phyloP scores from a whole-genome alignment of 306 rosid species.

The Lablab purpureus region DNA sequence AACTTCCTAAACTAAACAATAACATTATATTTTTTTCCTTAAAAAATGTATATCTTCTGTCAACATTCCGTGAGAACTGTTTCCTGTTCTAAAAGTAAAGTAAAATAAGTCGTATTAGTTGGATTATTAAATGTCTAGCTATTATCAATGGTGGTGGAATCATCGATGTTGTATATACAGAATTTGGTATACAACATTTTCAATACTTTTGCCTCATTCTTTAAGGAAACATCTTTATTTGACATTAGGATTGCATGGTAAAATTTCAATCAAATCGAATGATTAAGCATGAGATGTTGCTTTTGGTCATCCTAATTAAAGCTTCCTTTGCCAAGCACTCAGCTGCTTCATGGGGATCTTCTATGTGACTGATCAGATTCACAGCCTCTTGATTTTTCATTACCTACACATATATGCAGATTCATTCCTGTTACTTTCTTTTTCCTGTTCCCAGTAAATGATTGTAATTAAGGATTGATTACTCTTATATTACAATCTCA shows the following conservation, averaged over 20 bases:
- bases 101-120: neutral
- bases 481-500: neutral
- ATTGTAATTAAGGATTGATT: neutral
- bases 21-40: too few species aligned
- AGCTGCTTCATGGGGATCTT: conserved; percentile 85
- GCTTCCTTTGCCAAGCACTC: conserved; percentile 87
- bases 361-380: conserved; percentile 74
- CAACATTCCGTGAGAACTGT: neutral
- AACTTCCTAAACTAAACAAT: too few species aligned
- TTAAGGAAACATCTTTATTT: conserved; percentile 13
- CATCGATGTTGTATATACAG: conserved; percentile 1
- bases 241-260: neutral
- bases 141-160: neutral
- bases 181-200: conserved; percentile 15
- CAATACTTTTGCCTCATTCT: neutral
- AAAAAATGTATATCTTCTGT: too few species aligned
- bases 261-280: conserved; percentile 72
- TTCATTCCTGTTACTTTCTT: conserved; percentile 1
- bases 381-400: conserved; percentile 94
- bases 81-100: neutral
- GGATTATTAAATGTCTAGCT: neutral
- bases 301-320: conserved; percentile 74
- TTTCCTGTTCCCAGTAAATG: neutral
- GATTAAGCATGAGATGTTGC: conserved; percentile 80
- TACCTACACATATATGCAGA: conserved; percentile 53